A percentile compares a stretch with the other conserved stretches of the same genome.
phyloP scores from a whole-genome alignment of 2,329 filamentous ascomycete species.

The Fusarium dlaminii region DNA sequence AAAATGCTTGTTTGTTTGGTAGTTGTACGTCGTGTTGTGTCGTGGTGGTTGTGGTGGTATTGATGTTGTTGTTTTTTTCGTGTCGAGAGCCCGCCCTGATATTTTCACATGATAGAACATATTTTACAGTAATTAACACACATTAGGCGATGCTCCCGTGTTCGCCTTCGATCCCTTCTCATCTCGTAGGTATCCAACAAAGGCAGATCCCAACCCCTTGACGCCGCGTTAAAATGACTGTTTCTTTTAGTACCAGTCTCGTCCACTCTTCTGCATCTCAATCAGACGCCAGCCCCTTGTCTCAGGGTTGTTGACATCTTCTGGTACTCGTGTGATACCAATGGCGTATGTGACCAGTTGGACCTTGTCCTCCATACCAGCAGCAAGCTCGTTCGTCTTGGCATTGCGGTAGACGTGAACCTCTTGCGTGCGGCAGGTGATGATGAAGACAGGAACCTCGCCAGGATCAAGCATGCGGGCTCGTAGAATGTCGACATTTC shows the following conservation, averaged over 20 bases:
- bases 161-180: conserved; percentile 13
- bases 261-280: conserved; percentile 97
- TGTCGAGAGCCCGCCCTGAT: conserved; percentile 38
- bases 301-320: conserved; percentile 97
- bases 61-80: conserved; percentile 31
- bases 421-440: conserved; percentile 96
- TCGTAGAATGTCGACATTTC: conserved; percentile 87
- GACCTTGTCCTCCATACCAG: conserved; percentile 98
- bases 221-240: conserved; percentile 35
- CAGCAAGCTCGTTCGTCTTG: conserved; percentile 88
- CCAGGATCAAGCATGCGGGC: conserved; percentile 85
- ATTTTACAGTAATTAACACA: conserved; percentile 49
- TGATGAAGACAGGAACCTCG: conserved; percentile 94
- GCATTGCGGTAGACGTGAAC: conserved; percentile 96
- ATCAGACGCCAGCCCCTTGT: conserved; percentile 97
- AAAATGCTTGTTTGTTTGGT: conserved; percentile 30
- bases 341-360: conserved; percentile 99
- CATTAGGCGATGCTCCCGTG: conserved; percentile 27
- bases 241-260: conserved; percentile 74
- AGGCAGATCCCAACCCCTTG: conserved; percentile 34
- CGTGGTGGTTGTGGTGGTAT: not conserved
- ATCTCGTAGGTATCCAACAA: conserved; percentile 37
- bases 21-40: conserved; percentile 4
- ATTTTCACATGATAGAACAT: conserved; percentile 44
- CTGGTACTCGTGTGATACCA: conserved; percentile 89